A percentile compares a stretch with the other conserved stretches of the same genome.
These are phyloP conservation scores for Pachyrhizus erosus DNA, from an alignment of 306 rosid genomes.

Conservation along the genomic window DNA sequence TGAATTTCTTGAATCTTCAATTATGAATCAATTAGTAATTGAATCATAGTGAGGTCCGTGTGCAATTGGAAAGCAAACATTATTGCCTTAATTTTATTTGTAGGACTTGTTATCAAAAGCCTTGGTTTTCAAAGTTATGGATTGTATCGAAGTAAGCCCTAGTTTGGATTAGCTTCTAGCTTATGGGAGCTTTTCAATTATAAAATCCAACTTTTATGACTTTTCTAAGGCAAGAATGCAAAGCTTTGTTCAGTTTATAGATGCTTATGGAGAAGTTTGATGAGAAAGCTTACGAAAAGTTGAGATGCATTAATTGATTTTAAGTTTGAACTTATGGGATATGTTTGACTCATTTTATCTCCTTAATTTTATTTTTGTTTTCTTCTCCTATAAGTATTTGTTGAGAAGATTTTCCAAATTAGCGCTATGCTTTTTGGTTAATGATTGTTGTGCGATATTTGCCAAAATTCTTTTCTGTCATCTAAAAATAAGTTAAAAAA, in stretches of 20 bases:
- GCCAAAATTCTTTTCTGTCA: not conserved
- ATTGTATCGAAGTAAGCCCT: not conserved
- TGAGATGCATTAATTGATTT: not conserved
- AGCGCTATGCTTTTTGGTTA: not conserved
- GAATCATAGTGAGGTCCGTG: conserved; percentile 33
- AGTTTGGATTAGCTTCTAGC: not conserved
- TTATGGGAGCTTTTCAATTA: not conserved
- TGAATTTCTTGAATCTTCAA: not conserved
- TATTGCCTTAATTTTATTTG: not conserved
- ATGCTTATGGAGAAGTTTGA: not conserved
- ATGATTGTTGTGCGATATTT: not conserved
- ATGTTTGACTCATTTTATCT: not conserved
- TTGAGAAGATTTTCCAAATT: not conserved
- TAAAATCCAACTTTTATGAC: not conserved
- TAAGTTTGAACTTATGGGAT: not conserved
- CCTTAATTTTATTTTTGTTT: not conserved
- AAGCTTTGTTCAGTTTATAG: not conserved
- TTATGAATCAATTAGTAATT: conserved; percentile 39
- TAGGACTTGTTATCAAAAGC: conserved; percentile 1
- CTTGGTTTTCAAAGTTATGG: conserved; percentile 10
- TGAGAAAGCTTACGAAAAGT: not conserved
- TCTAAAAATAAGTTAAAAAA: not conserved
- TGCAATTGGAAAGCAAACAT: conserved; percentile 19
- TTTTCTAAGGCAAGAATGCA: not conserved
- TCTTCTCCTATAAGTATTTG: not conserved